Evolutionary conservation across 129 eudicot genomes (phyloP).

Genomic region (Flaveria ramosissima): DNA sequence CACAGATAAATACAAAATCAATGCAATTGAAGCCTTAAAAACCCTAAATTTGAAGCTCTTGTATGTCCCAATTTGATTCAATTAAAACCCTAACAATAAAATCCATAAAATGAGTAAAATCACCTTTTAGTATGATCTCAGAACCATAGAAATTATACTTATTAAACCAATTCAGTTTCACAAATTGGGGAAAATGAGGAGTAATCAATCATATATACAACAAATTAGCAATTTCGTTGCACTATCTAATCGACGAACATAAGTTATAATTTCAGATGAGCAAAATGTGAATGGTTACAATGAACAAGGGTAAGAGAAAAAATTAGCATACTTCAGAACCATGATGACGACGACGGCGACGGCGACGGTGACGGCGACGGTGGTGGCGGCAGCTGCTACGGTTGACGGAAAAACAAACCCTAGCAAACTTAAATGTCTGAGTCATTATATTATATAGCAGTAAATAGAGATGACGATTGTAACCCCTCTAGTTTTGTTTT

Average conservation of each 20-base stretch:
- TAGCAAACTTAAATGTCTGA: neutral
- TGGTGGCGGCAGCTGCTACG: slow-evolving; percentile 26
- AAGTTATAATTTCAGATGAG: neutral
- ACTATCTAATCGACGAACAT: neutral
- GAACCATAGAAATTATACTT: neutral
- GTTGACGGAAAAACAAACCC: slow-evolving; percentile 35
- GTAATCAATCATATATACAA: too few relatives aligned
- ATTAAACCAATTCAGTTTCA: neutral
- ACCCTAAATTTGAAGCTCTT: neutral
- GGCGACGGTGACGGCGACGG: neutral
- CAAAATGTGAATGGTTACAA: neutral
- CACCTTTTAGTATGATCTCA: neutral
- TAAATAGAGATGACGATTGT: neutral
- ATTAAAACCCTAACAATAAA: slow-evolving; percentile 5
- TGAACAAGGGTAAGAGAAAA: neutral
- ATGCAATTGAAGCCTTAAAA: neutral
- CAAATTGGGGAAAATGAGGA: slow-evolving; percentile 9
- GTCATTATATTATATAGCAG: slow-evolving; percentile 31
- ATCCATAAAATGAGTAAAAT: too few relatives aligned
- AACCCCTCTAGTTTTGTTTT: slow-evolving; percentile 23
- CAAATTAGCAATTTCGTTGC: neutral
- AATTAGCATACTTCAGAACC: slow-evolving; percentile 61
- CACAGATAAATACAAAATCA: neutral
- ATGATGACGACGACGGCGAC: slow-evolving; percentile 28
- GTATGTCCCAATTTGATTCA: neutral